Conservation (phyloP, 129 eudicot species). For the Sambucus nigra region DNA sequence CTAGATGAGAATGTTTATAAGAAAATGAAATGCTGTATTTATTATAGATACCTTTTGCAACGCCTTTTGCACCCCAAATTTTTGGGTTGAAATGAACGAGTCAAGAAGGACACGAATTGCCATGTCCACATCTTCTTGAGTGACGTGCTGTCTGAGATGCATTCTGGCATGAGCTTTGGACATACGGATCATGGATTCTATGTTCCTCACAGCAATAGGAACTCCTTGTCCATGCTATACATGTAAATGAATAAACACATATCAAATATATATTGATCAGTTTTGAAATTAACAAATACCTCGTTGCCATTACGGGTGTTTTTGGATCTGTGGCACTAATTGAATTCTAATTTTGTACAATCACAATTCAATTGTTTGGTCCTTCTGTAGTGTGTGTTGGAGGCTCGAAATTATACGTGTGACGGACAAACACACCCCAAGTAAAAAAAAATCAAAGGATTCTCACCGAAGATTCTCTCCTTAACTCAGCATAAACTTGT, state of each 20-base stretch:
- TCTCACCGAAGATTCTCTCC: constrained; percentile 96
- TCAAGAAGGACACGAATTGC: constrained; percentile 89
- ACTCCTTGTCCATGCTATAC: constrained; percentile 93
- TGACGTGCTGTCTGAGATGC: constrained; percentile 86
- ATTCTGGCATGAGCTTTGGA: constrained; percentile 97
- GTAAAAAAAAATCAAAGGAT: neutral
- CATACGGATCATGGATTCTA: constrained; percentile 97
- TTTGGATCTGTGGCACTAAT: no score
- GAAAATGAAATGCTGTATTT: neutral
- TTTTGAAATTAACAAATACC: neutral
- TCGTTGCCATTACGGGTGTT: no score
- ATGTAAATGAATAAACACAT: neutral
- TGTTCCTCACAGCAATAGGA: constrained; percentile 96
- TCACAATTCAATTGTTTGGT: no score
- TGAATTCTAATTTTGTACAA: no score
- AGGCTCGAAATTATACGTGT: no score
- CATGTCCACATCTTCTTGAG: constrained; percentile 98
- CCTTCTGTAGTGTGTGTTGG: no score
- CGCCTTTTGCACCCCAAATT: constrained; percentile 91
- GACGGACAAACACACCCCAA: no score
- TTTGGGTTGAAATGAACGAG: constrained; percentile 91
- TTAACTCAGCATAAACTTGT: constrained; percentile 82
- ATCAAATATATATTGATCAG: neutral
- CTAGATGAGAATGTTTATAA: neutral
- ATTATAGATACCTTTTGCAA: constrained; percentile 63